These are phyloP conservation scores for Pezicula carpinea DNA, from an alignment of 2,329 filamentous ascomycete species.

Conservation along the genomic window DNA sequence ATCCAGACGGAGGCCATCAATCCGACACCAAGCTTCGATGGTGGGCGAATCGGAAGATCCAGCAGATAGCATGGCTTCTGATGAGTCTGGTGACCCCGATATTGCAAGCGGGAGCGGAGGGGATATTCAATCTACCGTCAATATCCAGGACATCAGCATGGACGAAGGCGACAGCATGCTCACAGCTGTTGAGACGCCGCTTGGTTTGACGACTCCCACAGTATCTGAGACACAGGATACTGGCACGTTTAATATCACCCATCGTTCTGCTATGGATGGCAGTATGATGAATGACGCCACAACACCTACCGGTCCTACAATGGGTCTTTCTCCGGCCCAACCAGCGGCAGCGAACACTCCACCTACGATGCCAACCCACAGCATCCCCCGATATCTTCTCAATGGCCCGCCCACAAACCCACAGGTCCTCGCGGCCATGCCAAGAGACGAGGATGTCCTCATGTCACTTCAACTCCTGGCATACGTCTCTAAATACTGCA, in stretches of 20 bases:
- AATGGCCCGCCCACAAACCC: slow-evolving; percentile 65
- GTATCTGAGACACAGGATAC: slow-evolving; percentile 80
- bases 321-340: slow-evolving; percentile 66
- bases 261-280: slow-evolving; percentile 77
- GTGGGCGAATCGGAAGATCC: slow-evolving; percentile 86
- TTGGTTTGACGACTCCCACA: slow-evolving; percentile 71
- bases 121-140: slow-evolving; percentile 76
- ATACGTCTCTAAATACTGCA: slow-evolving; percentile 98
- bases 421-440: slow-evolving; percentile 83
- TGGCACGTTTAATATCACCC: slow-evolving; percentile 91
- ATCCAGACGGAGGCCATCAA: slow-evolving; percentile 70
- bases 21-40: slow-evolving; percentile 80
- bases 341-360: slow-evolving; percentile 61
- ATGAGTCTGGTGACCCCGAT: slow-evolving; percentile 70
- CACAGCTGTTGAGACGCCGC: slow-evolving; percentile 61
- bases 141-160: slow-evolving; percentile 77
- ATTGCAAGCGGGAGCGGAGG: slow-evolving; percentile 69
- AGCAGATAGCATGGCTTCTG: slow-evolving; percentile 76
- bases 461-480: slow-evolving; percentile 97
- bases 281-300: slow-evolving; percentile 72
- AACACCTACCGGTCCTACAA: slow-evolving; percentile 60
- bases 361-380: slow-evolving; percentile 69
- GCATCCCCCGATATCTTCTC: slow-evolving; percentile 73
- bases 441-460: slow-evolving; percentile 92
- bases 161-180: slow-evolving; percentile 75